Conservation (phyloP, 2,329 filamentous ascomycete species). For the Trichoderma aggressivum region DNA sequence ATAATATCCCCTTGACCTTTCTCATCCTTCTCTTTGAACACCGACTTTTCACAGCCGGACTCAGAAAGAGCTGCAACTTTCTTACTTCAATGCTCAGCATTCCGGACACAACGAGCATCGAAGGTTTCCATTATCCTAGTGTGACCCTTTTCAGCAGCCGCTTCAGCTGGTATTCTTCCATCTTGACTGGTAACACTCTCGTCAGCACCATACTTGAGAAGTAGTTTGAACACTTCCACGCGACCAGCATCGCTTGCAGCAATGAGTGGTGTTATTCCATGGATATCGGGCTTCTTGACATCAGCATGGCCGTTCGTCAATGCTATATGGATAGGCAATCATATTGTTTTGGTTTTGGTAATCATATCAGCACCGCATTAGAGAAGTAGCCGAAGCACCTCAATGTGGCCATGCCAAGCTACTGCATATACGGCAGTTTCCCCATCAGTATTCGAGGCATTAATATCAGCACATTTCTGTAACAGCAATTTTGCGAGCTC, state of each 20-base stretch:
- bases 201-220: background rate
- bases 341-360: accelerated
- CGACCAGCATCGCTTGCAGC: no score
- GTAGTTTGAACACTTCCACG: background rate
- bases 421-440: background rate
- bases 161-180: background rate
- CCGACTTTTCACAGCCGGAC: no score
- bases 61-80: no score
- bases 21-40: no score
- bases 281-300: background rate
- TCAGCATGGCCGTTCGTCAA: background rate
- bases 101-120: background rate
- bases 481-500: background rate
- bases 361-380: background rate
- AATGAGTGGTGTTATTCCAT: background rate
- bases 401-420: background rate
- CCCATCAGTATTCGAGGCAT: no score
- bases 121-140: background rate
- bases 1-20: no score
- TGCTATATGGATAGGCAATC: background rate
- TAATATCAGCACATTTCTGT: background rate
- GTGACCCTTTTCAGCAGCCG: background rate
- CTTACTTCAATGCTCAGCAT: no score
- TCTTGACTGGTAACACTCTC: no score
- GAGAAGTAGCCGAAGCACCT: background rate